Percentiles rank a stretch among this genome's conserved stretches.
These are phyloP conservation scores for Eutypa lata DNA, from an alignment of 2,329 filamentous ascomycete genomes.

Conservation along the genomic window DNA sequence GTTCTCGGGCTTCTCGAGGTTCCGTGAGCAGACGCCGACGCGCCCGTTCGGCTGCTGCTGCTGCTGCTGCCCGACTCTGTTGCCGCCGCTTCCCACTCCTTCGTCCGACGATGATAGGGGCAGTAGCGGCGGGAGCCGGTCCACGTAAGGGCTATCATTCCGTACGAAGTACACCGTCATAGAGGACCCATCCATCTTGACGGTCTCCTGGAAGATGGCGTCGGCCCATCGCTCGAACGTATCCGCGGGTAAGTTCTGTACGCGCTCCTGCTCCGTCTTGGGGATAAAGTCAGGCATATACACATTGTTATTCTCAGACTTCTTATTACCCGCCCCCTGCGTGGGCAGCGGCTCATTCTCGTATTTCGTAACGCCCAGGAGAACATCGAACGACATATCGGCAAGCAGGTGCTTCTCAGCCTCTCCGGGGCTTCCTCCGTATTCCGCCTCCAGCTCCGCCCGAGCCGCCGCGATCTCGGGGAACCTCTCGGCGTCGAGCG, in stretches of 20 bases:
- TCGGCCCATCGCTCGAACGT: constrained; percentile 15
- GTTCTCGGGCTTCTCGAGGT: constrained; percentile 16
- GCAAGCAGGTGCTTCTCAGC: too few relatives aligned
- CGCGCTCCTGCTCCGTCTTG: constrained; percentile 19
- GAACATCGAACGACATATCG: constrained; percentile 17
- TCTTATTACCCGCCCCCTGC: background rate
- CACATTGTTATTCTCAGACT: background rate
- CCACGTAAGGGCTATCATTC: constrained; percentile 14
- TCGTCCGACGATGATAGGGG: too few relatives aligned
- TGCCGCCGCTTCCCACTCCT: too few relatives aligned
- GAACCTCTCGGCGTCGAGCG: constrained; percentile 16
- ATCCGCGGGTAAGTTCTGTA: constrained; percentile 19
- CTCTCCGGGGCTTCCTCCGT: too few relatives aligned
- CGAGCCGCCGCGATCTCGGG: constrained; percentile 14
- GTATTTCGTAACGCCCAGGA: constrained; percentile 25
- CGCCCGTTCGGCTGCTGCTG: constrained; percentile 19
- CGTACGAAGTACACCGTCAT: constrained; percentile 36
- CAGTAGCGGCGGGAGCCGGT: constrained; percentile 12
- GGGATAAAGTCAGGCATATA: constrained; percentile 20
- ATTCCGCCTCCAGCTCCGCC: constrained; percentile 11
- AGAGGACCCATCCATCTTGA: constrained; percentile 37
- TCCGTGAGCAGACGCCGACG: constrained; percentile 30
- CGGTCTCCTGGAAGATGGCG: constrained; percentile 31
- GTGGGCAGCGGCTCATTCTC: too few relatives aligned
- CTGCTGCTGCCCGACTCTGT: too few relatives aligned